These are phyloP conservation scores for Phytopythium montanum DNA, from an alignment of 352 stramenopile species.

Conservation along the genomic window DNA sequence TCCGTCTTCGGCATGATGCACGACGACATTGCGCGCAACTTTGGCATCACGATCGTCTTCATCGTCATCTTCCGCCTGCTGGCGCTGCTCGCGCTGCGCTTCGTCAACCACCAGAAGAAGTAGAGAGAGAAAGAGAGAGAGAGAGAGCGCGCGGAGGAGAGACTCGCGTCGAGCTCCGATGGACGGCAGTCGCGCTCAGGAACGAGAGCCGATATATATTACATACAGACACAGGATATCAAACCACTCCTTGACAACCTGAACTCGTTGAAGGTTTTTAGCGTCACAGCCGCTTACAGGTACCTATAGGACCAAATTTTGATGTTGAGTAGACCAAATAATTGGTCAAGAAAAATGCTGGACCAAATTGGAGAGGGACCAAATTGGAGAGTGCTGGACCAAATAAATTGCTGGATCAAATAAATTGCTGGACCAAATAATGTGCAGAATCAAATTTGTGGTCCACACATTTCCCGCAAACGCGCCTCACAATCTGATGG, in stretches of 20 bases:
- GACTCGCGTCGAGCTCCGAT: background rate
- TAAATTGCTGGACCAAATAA: too few relatives aligned
- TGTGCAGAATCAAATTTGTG: background rate
- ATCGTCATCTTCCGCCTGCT: background rate
- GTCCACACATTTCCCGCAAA: background rate
- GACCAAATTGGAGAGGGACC: too few relatives aligned
- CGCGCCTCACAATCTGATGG: background rate
- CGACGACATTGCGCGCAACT: constrained; percentile 4
- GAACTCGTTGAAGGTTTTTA: background rate
- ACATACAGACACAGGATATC: background rate
- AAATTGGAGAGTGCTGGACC: too few relatives aligned
- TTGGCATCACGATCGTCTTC: constrained; percentile 10
- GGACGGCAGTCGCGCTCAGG: background rate
- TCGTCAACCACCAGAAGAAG: constrained; percentile 3
- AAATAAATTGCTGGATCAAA: too few relatives aligned
- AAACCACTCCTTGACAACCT: background rate
- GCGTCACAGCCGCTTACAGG: too few relatives aligned
- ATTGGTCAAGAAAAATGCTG: too few relatives aligned
- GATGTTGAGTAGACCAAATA: too few relatives aligned
- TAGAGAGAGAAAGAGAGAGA: background rate
- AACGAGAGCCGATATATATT: background rate
- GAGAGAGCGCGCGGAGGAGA: too few relatives aligned
- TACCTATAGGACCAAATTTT: too few relatives aligned
- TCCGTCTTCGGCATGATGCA: background rate
- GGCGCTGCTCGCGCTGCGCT: background rate